Base-by-base conservation (phyloP, 2,329 filamentous ascomycete genomes). In the Diaporthe nobilis region DNA sequence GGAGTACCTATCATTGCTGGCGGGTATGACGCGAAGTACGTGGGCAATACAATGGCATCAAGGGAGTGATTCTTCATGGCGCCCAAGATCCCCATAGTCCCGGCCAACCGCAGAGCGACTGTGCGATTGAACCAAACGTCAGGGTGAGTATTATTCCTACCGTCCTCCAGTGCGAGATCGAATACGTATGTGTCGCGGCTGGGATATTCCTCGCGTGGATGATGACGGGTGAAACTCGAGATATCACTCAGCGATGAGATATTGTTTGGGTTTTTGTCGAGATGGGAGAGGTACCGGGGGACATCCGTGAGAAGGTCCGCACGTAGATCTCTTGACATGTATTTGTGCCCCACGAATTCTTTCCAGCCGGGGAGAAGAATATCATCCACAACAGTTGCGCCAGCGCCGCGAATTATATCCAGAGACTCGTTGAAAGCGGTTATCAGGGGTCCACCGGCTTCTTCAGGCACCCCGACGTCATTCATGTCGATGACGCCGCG, bases 1-100 rank as follows among this genome's bases (percentile, higher is more conserved):
- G 71, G 71, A 10, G 71, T 63, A 9, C 71, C 71, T 6, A 68
- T 3, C 22, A 73, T 61, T 31, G 71, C 71, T 15, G 71, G 71
- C 6, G 60, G 71, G 12, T 39, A 49, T 17, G 1, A 4, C 13
- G 71, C 65, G 2, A 70, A 70, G 15, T 55, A 71, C 2, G 91
- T 90, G 0, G 92, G 92, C 6, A 93, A 77, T 1, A 94, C 86
- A 7, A 94, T 83, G 1, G 92, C 92, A 78, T 92, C 90, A 0
- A 93, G 86, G 5, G 87, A 86, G 77, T 91, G 84, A 2, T 87
- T 87, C 8, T 85, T 79, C 0, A 94, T 82, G 0, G 92, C 90
- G 0, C 91, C 92, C 0, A 90, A 85, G 20, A 94, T 83, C 0
- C 92, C 92, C 20, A 89, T 87, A 37, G 86, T 85, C 2, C 89